Percentiles rank a stretch among this genome's conserved stretches.
phyloP scores from a whole-genome alignment of 495 filamentous ascomycete genomes.

The Hypomontagnella submonticulosa region DNA sequence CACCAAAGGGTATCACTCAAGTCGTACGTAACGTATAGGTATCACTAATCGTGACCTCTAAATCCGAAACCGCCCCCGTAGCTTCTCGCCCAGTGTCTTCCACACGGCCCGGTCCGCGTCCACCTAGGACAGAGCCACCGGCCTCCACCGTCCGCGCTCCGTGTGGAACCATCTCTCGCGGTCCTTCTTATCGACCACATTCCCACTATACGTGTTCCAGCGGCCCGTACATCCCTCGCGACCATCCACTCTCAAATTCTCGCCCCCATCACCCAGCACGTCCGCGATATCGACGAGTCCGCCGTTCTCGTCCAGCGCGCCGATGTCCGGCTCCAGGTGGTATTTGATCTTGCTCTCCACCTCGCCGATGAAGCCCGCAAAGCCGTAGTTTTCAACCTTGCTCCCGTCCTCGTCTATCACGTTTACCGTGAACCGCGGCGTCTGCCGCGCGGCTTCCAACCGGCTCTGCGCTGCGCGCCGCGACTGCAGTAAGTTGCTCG shows the following conservation, averaged over 20 bases:
- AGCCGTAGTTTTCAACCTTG: constrained; percentile 56
- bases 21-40: no score
- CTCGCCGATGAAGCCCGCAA: constrained; percentile 69
- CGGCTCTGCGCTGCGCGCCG: constrained; percentile 67
- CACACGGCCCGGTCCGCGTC: background rate
- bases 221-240: constrained; percentile 63
- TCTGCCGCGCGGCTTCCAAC: constrained; percentile 64
- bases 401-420: constrained; percentile 65
- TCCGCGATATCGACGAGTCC: constrained; percentile 66
- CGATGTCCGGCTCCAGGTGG: constrained; percentile 65
- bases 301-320: constrained; percentile 64
- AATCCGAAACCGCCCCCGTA: background rate
- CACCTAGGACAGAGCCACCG: constrained; percentile 47
- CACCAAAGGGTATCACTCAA: background rate
- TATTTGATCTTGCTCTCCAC: constrained; percentile 69
- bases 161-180: constrained; percentile 62
- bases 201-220: constrained; percentile 62
- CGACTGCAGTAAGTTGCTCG: constrained; percentile 60
- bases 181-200: constrained; percentile 58
- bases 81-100: background rate
- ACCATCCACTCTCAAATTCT: constrained; percentile 47
- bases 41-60: constrained; percentile 1
- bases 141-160: constrained; percentile 59
- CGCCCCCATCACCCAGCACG: constrained; percentile 58
- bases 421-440: constrained; percentile 62